A percentile compares a stretch with the other conserved stretches of the same genome.
Conservation (phyloP, 805 yeast species). For the Torulaspora gathmanii region DNA sequence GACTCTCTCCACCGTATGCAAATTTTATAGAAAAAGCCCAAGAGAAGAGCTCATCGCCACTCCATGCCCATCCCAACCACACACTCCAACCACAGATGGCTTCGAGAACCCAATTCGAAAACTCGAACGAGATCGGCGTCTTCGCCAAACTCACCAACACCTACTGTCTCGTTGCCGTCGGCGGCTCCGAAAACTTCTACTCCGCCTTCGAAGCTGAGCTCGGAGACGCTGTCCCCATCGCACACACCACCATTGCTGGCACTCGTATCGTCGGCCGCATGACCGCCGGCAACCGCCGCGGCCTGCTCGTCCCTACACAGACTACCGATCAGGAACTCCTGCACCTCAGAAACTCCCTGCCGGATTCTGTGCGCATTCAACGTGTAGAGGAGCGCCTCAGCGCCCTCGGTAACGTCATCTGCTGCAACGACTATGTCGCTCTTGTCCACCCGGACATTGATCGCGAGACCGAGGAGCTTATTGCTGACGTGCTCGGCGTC, state of each 20-base stretch:
- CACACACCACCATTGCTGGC: slow-evolving; percentile 96
- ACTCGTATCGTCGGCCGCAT: slow-evolving; percentile 96
- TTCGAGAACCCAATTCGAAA: slow-evolving; percentile 73
- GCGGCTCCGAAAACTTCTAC: slow-evolving; percentile 84
- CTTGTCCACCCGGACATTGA: slow-evolving; percentile 98
- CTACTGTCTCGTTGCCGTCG: slow-evolving; percentile 92
- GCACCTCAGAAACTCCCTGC: slow-evolving; percentile 94
- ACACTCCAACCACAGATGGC: slow-evolving; percentile 42
- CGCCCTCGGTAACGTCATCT: slow-evolving; percentile 95
- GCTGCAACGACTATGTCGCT: slow-evolving; percentile 98
- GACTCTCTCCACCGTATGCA: neutral
- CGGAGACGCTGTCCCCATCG: slow-evolving; percentile 94
- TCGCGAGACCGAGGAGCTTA: slow-evolving; percentile 97
- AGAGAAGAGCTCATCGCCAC: neutral
- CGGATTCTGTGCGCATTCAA: slow-evolving; percentile 92
- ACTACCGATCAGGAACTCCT: slow-evolving; percentile 97
- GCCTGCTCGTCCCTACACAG: slow-evolving; percentile 92
- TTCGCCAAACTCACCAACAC: slow-evolving; percentile 93
- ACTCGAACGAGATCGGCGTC: slow-evolving; percentile 88
- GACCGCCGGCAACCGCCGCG: slow-evolving; percentile 98
- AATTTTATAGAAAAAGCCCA: neutral
- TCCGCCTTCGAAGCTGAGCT: slow-evolving; percentile 97
- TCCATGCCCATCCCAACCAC: neutral
- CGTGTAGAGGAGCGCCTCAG: slow-evolving; percentile 96
- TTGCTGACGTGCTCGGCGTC: slow-evolving; percentile 96